Base-by-base conservation (phyloP, 2,329 filamentous ascomycete species). In the Penicillium sp. region DNA sequence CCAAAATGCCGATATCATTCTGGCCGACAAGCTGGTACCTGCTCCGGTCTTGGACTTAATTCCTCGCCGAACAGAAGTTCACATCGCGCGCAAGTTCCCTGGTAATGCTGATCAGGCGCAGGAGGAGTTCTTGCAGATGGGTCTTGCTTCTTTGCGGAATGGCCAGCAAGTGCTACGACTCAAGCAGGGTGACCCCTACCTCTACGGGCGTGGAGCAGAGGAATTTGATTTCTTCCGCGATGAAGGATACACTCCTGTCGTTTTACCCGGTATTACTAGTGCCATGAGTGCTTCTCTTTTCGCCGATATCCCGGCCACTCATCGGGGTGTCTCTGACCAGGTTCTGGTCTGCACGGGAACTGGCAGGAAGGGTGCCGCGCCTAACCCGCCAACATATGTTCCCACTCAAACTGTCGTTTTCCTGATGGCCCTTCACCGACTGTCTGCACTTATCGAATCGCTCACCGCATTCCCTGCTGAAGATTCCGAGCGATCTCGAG, bases 291-390 rank as follows among this genome's bases (percentile, higher is more conserved):
- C 91, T 8, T 91, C 93, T 0, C 78, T 99, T 2, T 96, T 97
- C 68, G 92, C 92, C 0, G 85, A 81, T 6, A 90, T 99, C 26
- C 93, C 94, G 1, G 81, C 88, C 0, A 99, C 94, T 1, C 93
- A 97, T 75, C 83, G 94, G 4, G 89, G 89, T 37, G 89, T 96
- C 0, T 88, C 91, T 3, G 94, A 99, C 66, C 92, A 97, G 72
- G 87, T 99, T 0, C 80, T 99, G 21, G 83, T 99, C n/a, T 97
- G 94, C 75, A 99, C 94, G 0, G 94, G 94, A 0, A 99, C 94
- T 0, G 94, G 94, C 1, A 85, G 94, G 65, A 95, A 96, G 74
- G 94, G 94, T 10, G 88, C 84, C 48, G 79, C 90, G 0, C 91
- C 91, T 0, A 78, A 84, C n/a, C 91, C 91, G 27, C 94, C 94